phyloP scores from a whole-genome alignment of 306 rosid genomes.

The Rubus parviflorus region DNA sequence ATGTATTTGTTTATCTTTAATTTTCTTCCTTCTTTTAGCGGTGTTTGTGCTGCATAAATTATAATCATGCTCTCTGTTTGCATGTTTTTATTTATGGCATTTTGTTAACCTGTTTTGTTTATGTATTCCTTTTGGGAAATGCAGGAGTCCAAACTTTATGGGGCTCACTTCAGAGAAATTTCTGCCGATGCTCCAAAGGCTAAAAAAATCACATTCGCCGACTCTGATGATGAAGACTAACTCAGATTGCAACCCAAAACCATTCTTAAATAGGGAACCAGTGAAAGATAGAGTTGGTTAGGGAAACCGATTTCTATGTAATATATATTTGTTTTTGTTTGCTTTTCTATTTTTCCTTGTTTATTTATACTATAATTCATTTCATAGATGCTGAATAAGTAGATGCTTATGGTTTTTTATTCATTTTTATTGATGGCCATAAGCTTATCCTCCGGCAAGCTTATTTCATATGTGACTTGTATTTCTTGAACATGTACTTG shows the following conservation, averaged over 20 bases:
- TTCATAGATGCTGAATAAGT: background rate
- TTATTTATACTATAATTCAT: background rate
- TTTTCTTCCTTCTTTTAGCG: background rate
- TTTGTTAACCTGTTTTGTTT: background rate
- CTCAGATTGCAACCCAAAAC: conserved; percentile 10
- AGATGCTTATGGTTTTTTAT: background rate
- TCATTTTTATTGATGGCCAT: background rate
- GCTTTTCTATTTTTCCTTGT: background rate
- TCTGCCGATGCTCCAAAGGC: conserved; percentile 74
- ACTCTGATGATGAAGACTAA: conserved; percentile 79
- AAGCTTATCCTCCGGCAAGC: background rate
- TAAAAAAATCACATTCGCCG: conserved; percentile 66
- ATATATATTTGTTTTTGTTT: background rate
- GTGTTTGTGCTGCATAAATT: background rate
- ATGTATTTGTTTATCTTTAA: conserved; percentile 18
- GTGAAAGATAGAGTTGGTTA: background rate
- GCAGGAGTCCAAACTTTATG: conserved; percentile 92
- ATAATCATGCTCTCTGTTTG: background rate
- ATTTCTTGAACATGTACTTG: no score
- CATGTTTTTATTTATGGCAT: no score
- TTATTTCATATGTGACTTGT: no score
- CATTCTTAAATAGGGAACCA: background rate
- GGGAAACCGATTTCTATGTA: background rate
- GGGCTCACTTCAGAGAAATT: conserved; percentile 93
- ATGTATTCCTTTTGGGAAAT: conserved; percentile 8